Conservation (phyloP, 1,284 basidiomycete species). For the Baeospora myosura region DNA sequence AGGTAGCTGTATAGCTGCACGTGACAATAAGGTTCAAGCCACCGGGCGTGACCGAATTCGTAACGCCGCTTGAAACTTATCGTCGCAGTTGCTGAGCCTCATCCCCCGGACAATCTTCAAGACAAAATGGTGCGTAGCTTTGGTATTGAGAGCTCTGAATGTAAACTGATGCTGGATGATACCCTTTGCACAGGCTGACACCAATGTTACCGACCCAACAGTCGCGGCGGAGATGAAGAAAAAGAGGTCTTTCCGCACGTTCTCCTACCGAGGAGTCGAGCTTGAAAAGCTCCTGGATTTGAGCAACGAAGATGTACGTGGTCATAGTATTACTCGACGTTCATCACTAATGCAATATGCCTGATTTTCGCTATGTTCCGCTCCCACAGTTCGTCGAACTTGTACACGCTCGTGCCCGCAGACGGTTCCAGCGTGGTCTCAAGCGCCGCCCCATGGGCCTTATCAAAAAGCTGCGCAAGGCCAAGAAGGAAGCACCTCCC, state of each 20-base stretch:
- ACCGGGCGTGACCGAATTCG: no score
- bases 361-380: constrained; percentile 5
- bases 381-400: constrained; percentile 72
- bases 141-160: constrained; percentile 3
- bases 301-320: constrained; percentile 84
- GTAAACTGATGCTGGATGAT: constrained; percentile 8
- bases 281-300: constrained; percentile 96
- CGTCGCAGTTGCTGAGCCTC: constrained; percentile 1
- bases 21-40: constrained; percentile 34
- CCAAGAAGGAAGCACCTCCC: constrained; percentile 96
- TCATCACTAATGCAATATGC: background rate
- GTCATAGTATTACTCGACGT: background rate
- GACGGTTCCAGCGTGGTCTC: constrained; percentile 98
- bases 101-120: constrained; percentile 10
- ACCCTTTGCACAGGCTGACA: constrained; percentile 62
- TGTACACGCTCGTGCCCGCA: constrained; percentile 96
- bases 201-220: constrained; percentile 76
- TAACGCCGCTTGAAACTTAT: constrained; percentile 1
- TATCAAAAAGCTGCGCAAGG: constrained; percentile 99
- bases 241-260: constrained; percentile 97
- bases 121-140: constrained; percentile 48
- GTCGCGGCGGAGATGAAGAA: constrained; percentile 94
- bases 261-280: constrained; percentile 96
- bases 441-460: constrained; percentile 98
- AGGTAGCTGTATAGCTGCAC: constrained; percentile 53